phyloP scores from a whole-genome alignment of 1,139 yeast genomes.

The Yamadazyma friedrichii region DNA sequence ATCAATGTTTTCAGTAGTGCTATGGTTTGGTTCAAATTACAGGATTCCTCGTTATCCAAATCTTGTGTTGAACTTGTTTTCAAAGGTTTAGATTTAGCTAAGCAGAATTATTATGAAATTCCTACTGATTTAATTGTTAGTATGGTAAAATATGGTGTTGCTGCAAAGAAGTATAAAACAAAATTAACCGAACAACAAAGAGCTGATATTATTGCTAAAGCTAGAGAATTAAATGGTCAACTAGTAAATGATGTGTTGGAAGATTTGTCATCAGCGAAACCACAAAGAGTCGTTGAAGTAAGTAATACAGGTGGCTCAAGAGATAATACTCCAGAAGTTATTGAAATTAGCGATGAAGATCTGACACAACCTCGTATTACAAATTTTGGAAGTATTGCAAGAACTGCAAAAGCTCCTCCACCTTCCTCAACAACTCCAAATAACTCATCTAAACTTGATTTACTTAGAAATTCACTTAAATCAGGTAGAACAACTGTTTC shows the following conservation, averaged over 20 bases:
- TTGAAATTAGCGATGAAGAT: neutral
- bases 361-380: conserved; percentile 48
- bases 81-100: conserved; percentile 63
- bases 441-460: conserved; percentile 38
- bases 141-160: conserved; percentile 63
- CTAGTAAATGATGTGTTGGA: conserved; percentile 52
- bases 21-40: conserved; percentile 77
- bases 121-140: conserved; percentile 47
- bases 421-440: conserved; percentile 34
- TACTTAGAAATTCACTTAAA: conserved; percentile 39
- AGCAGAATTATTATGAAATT: conserved; percentile 47
- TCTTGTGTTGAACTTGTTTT: conserved; percentile 74
- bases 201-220: conserved; percentile 54
- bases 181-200: conserved; percentile 62
- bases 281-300: neutral
- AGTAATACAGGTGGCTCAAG: neutral
- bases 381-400: conserved; percentile 43
- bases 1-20: conserved; percentile 58
- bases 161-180: conserved; percentile 64
- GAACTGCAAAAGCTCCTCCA: conserved; percentile 37
- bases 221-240: conserved; percentile 49
- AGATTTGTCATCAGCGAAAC: neutral
- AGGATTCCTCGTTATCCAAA: conserved; percentile 70
- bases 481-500: conserved; percentile 20
- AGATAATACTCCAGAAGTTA: conserved; percentile 2